These are phyloP conservation scores for Kandelia obovata DNA, from an alignment of 345 rosid genomes.

Conservation along the genomic window DNA sequence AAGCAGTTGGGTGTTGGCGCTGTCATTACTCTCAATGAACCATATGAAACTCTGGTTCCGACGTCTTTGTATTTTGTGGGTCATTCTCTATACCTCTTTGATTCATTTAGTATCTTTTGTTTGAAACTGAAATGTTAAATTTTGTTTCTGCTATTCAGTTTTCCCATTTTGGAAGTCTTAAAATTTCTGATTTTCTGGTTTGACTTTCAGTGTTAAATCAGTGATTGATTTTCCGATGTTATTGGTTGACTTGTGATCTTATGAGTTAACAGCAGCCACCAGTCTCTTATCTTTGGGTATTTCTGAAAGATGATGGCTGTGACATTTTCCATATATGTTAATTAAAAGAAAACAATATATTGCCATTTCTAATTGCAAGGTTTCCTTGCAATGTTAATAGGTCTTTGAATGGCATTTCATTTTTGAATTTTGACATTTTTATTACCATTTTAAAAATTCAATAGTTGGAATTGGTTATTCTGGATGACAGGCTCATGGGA, in stretches of 20 bases:
- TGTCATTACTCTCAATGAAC: constrained; percentile 80
- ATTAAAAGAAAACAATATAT: too few species aligned
- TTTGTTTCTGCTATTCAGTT: too few species aligned
- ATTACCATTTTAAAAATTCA: background rate
- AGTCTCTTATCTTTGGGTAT: background rate
- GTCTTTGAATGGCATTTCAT: background rate
- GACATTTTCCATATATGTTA: background rate
- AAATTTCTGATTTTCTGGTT: background rate
- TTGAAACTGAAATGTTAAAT: too few species aligned
- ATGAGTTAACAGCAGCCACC: too few species aligned
- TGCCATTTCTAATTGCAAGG: too few species aligned
- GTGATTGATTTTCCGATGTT: too few species aligned
- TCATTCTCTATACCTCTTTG: constrained; percentile 5
- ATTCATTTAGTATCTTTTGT: background rate
- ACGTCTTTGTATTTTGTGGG: constrained; percentile 64
- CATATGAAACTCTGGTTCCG: constrained; percentile 77
- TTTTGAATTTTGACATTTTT: background rate
- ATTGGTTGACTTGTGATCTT: too few species aligned
- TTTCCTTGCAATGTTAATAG: too few species aligned
- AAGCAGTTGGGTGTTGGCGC: constrained; percentile 74
- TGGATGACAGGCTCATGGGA: constrained; percentile 59
- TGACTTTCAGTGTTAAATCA: background rate
- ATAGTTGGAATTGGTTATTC: background rate
- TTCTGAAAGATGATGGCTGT: background rate
- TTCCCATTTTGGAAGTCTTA: background rate